A percentile compares a stretch with the other conserved stretches of the same genome.
Conservation (phyloP, 345 rosid species). For the Hibiscus mutabilis region DNA sequence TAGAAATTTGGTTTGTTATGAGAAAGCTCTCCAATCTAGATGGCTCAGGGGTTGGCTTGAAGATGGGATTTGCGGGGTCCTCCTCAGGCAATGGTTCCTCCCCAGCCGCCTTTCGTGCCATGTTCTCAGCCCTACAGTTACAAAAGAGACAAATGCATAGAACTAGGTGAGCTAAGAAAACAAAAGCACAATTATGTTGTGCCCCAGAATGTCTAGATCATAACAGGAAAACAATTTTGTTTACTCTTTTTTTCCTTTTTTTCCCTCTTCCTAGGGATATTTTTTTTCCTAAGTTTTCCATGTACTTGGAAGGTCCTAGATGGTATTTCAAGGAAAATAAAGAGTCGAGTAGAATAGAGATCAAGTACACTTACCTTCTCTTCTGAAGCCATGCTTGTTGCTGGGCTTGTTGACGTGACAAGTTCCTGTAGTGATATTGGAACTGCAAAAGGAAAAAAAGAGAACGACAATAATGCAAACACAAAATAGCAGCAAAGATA, state of each 20-base stretch:
- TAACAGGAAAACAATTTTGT: background rate
- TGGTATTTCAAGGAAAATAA: background rate
- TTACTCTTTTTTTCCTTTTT: background rate
- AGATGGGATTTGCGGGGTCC: constrained; percentile 87
- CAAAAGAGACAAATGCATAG: background rate
- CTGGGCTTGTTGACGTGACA: constrained; percentile 93
- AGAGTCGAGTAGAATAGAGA: background rate
- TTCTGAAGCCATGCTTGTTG: constrained; percentile 99
- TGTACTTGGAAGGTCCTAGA: background rate
- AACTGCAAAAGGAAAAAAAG: constrained; percentile 39
- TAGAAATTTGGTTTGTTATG: constrained; percentile 78
- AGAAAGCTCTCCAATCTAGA: constrained; percentile 95
- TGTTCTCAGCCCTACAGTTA: constrained; percentile 70
- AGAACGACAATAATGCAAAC: background rate
- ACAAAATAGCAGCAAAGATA: background rate
- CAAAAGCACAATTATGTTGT: background rate
- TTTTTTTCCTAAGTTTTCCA: background rate
- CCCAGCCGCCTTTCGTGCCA: constrained; percentile 77
- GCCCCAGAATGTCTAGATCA: constrained; percentile 1
- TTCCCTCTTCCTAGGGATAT: background rate
- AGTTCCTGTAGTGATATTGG: constrained; percentile 74
- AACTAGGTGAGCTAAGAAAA: background rate
- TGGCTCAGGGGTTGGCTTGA: constrained; percentile 90
- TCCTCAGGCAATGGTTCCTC: constrained; percentile 97
- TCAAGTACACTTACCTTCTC: constrained; percentile 48